Evolutionary conservation across 306 rosid species (phyloP), one percentile per base, ranked within the genome.

Genomic region (Inga laurina): DNA sequence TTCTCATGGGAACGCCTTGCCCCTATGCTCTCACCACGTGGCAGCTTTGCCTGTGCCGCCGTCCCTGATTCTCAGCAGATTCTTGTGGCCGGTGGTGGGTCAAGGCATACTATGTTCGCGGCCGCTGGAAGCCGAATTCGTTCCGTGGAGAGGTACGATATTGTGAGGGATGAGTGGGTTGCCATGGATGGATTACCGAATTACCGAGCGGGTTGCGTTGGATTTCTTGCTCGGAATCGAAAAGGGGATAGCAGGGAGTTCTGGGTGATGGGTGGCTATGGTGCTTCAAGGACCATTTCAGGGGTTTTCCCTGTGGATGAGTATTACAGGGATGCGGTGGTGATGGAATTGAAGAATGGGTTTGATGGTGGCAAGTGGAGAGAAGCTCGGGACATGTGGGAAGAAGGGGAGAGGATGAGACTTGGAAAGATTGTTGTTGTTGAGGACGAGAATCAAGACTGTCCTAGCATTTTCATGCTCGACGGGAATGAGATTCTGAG

Each of bases 231-330:
- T 39, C 81, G 89, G n/a, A 83, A 73, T 14, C 87, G 86, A 5
- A 84, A 82, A 5, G 90, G 82, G 56, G 86, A 77, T 24, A 79
- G 77, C 73, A 83, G 81, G 73, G 95, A 93, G 78, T 95, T 95
- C 44, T 91, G 97, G 96, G 99, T 93, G 78, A 87, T 95, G 88
- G 99, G 99, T 48, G 98, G 99, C 22, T 92, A 92, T 41, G 95
- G 98, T 15, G 90, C 88, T 56, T 75, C 95, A 0, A 90, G 98
- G 85, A 93, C 98, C 6, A 90, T 95, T 56, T 90, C 89, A 7
- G 90, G 93, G 74, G 92, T 95, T 49, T 90, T 95, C 76, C 99
- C 98, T 1, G 94, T 95, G 68, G 97, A 96, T 41, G 96, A 93
- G 84, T 87, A 92, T 71, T 89, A 76, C 13, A 80, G 92, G 73